These are phyloP conservation scores for Citrus reticulata DNA, from an alignment of 345 rosid species.

Conservation along the genomic window DNA sequence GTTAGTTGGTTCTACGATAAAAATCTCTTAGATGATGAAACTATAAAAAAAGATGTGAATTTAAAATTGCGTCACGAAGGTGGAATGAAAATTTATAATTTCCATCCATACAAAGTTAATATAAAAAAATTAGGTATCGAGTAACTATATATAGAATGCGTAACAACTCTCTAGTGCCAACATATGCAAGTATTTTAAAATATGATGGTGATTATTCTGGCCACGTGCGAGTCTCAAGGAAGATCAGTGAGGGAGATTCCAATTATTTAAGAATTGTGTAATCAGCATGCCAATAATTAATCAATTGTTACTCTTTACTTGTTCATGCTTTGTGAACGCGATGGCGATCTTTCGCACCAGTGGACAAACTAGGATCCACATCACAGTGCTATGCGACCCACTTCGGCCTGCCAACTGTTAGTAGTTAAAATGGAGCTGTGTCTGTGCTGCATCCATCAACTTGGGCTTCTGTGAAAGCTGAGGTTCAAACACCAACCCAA, in stretches of 20 bases:
- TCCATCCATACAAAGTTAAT: too few relatives aligned
- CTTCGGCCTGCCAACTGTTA: too few relatives aligned
- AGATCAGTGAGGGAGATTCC: conserved; percentile 23
- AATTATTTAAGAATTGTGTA: conserved; percentile 12
- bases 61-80: too few relatives aligned
- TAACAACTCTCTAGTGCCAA: too few relatives aligned
- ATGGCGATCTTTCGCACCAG: neutral
- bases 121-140: too few relatives aligned
- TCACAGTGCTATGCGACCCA: neutral
- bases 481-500: neutral
- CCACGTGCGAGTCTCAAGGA: conserved; percentile 11
- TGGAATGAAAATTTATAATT: too few relatives aligned
- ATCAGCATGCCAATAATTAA: neutral
- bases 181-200: neutral
- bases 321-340: neutral
- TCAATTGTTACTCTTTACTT: neutral
- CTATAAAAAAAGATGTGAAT: too few relatives aligned
- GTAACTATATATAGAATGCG: too few relatives aligned
- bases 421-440: neutral
- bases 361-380: neutral
- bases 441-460: neutral
- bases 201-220: neutral
- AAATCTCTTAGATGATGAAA: too few relatives aligned
- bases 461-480: neutral
- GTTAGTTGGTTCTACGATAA: too few relatives aligned